Evolutionary conservation across 2,329 filamentous ascomycete species (phyloP).

Genomic region (Harringtonia aguacate): DNA sequence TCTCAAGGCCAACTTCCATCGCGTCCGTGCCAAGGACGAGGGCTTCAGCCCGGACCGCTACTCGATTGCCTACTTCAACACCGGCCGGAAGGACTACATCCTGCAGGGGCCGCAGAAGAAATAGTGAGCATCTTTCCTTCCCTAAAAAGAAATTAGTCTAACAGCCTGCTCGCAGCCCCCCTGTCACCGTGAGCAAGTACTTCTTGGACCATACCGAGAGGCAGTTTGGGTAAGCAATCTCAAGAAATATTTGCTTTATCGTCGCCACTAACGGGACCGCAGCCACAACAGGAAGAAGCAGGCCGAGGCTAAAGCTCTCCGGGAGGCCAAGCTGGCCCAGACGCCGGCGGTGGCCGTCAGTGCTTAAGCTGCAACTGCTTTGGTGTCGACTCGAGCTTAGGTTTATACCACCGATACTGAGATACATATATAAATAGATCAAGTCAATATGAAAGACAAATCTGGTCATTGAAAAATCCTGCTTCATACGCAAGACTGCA

Average conservation of each 20-base stretch:
- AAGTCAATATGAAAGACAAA: no score
- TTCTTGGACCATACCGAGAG: not conserved
- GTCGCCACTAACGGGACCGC: no score
- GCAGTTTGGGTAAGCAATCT: not conserved
- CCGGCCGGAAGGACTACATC: not conserved
- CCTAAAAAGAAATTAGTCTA: no score
- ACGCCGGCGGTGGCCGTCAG: no score
- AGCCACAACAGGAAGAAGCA: not conserved
- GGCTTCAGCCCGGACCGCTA: not conserved
- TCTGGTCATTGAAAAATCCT: no score
- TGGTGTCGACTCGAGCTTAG: no score
- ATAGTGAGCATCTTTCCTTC: not conserved
- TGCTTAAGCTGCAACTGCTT: no score
- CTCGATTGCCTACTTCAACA: conserved; percentile 1
- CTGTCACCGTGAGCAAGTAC: not conserved
- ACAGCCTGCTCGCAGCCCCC: not conserved
- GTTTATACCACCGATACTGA: no score
- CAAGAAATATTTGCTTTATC: no score
- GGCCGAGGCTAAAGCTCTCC: not conserved
- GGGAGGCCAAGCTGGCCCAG: no score
- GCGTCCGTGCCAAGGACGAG: conserved; percentile 32
- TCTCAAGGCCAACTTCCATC: conserved; percentile 56
- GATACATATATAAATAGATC: no score
- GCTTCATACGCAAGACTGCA: no score
- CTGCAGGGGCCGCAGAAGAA: not conserved